A percentile compares a stretch with the other conserved stretches of the same genome.
Evolutionary conservation across 2,329 filamentous ascomycete genomes (phyloP).

Genomic region (Aspergillus costaricaensis): DNA sequence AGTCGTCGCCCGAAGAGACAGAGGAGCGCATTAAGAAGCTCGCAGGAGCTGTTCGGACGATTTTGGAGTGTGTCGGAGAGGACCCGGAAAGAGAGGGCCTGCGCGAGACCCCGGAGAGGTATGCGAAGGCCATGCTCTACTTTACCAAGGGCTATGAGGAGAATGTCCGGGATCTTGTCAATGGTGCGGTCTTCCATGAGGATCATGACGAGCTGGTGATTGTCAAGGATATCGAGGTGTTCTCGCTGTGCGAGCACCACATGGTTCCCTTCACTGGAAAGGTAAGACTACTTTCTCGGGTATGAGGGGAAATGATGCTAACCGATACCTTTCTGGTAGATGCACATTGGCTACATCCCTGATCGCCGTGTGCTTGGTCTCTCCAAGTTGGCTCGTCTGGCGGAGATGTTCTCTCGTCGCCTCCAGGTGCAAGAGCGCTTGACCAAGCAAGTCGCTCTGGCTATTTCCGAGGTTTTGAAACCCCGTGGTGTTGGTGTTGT

Average conservation of each 20-base stretch:
- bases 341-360: constrained; percentile 99
- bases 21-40: constrained; percentile 61
- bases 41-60: constrained; percentile 63
- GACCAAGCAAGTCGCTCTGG: constrained; percentile 93
- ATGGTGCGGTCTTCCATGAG: constrained; percentile 92
- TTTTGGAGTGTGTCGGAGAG: constrained; percentile 67
- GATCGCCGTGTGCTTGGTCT: constrained; percentile 88
- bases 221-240: constrained; percentile 95
- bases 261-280: constrained; percentile 95
- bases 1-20: constrained; percentile 60
- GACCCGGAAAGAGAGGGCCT: constrained; percentile 66
- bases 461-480: constrained; percentile 87
- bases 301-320: background rate
- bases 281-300: constrained; percentile 51
- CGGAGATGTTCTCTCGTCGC: constrained; percentile 92
- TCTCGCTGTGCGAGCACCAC: constrained; percentile 94
- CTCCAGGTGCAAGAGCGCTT: constrained; percentile 95
- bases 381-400: constrained; percentile 92
- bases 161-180: constrained; percentile 88
- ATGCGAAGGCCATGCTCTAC: constrained; percentile 92
- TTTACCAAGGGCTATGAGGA: constrained; percentile 97
- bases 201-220: constrained; percentile 97
- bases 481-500: constrained; percentile 95
- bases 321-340: constrained; percentile 54
- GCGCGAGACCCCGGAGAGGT: constrained; percentile 73